Conservation (phyloP, 169 alveolate species). For the Eimeria falciformis region DNA sequence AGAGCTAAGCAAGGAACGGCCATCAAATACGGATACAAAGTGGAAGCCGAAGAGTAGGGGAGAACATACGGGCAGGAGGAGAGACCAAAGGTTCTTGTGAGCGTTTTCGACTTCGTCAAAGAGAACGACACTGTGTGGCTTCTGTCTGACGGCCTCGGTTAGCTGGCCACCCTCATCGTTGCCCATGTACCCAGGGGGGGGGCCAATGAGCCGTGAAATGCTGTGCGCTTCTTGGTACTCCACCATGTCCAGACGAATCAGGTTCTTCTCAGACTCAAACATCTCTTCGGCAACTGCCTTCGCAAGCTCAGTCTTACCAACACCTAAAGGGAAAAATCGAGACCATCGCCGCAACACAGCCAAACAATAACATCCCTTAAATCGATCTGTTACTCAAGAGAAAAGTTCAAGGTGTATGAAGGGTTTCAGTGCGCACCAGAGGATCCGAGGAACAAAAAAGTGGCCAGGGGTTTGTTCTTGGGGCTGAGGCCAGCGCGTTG, state of each 20-base stretch:
- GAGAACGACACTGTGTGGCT: conserved; percentile 92
- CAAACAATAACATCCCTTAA: not conserved
- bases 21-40: not conserved
- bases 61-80: conserved; percentile 59
- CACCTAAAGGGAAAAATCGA: conserved; percentile 78
- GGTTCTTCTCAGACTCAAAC: conserved; percentile 81
- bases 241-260: conserved; percentile 93
- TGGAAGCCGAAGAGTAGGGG: not conserved
- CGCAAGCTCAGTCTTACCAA: conserved; percentile 91
- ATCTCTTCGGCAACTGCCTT: conserved; percentile 90
- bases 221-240: conserved; percentile 93
- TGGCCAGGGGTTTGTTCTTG: conserved; percentile 88
- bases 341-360: not conserved
- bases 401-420: not conserved
- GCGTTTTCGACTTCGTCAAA: conserved; percentile 91
- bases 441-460: conserved; percentile 90
- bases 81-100: conserved; percentile 73
- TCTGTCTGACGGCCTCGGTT: conserved; percentile 93
- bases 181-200: conserved; percentile 95
- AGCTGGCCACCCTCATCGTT: conserved; percentile 93
- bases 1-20: not conserved
- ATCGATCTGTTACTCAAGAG: not conserved
- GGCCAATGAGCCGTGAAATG: conserved; percentile 91
- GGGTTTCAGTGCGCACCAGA: conserved; percentile 84
- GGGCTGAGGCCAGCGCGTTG: conserved; percentile 91